Conservation (phyloP, 1,139 yeast genomes). For the Trichomonascaceae sp. region DNA sequence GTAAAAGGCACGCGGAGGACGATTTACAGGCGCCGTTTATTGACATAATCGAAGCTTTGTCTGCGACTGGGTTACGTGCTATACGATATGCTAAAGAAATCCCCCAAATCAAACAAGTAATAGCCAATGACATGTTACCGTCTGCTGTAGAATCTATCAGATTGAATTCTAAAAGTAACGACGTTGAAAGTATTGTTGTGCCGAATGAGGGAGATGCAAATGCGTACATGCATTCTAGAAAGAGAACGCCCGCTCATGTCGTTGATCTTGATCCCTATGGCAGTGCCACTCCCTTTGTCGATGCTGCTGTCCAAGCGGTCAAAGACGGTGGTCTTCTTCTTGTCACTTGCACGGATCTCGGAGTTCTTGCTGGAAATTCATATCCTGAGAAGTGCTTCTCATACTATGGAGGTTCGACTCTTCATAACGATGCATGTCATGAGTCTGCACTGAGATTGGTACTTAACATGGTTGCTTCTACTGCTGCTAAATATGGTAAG, state of each 20-base stretch:
- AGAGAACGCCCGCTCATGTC: conserved; percentile 49
- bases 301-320: conserved; percentile 77
- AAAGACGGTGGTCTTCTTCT: conserved; percentile 77
- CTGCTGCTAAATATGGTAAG: conserved; percentile 87
- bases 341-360: conserved; percentile 94
- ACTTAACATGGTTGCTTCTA: conserved; percentile 62
- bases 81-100: conserved; percentile 89
- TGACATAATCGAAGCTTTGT: conserved; percentile 76
- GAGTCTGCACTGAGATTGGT: conserved; percentile 89
- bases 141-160: conserved; percentile 83
- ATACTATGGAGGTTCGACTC: conserved; percentile 85
- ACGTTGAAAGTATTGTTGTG: conserved; percentile 46
- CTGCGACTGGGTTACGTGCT: conserved; percentile 94
- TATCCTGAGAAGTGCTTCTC: conserved; percentile 97
- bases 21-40: conserved; percentile 39
- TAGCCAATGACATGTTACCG: conserved; percentile 83
- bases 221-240: conserved; percentile 58
- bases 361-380: conserved; percentile 91
- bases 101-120: conserved; percentile 59
- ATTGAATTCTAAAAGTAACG: conserved; percentile 63
- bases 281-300: conserved; percentile 91
- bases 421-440: conserved; percentile 79
- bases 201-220: conserved; percentile 87
- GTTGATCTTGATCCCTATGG: conserved; percentile 97
- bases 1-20: conserved; percentile 7